Conservation (phyloP, 306 rosid species). For the Rubus idaeus region DNA sequence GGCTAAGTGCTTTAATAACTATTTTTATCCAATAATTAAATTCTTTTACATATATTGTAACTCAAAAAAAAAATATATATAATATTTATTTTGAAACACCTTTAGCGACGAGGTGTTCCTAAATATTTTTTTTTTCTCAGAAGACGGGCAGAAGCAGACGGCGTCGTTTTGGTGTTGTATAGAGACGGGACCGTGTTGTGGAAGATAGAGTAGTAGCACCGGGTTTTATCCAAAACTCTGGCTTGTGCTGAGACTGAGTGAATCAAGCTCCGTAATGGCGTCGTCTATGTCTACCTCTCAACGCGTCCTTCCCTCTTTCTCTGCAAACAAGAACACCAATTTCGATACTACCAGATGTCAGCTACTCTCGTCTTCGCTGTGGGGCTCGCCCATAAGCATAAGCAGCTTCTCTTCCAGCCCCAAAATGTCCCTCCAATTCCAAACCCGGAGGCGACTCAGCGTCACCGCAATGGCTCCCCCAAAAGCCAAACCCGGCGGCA, state of each 20-base stretch:
- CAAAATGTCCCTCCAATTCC: constrained; percentile 28
- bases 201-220: constrained; percentile 1
- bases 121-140: no score
- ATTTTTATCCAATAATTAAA: no score
- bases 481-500: constrained; percentile 84
- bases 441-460: constrained; percentile 44
- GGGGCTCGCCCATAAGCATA: constrained; percentile 36
- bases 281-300: constrained; percentile 27
- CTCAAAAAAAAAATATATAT: no score
- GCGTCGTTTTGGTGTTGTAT: not conserved
- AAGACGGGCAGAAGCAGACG: not conserved
- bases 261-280: constrained; percentile 13
- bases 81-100: no score
- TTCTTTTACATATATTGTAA: no score
- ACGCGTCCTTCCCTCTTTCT: constrained; percentile 23
- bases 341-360: not conserved
- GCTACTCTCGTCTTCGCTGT: constrained; percentile 44
- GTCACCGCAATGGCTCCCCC: constrained; percentile 96
- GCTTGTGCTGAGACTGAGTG: not conserved
- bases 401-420: constrained; percentile 43
- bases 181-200: not conserved
- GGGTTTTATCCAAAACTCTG: constrained; percentile 30
- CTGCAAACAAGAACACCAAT: constrained; percentile 5
- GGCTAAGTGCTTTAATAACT: no score
- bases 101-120: no score